Conservation (phyloP, 148 eudicot species). For the Hydrangea macrophylla region DNA sequence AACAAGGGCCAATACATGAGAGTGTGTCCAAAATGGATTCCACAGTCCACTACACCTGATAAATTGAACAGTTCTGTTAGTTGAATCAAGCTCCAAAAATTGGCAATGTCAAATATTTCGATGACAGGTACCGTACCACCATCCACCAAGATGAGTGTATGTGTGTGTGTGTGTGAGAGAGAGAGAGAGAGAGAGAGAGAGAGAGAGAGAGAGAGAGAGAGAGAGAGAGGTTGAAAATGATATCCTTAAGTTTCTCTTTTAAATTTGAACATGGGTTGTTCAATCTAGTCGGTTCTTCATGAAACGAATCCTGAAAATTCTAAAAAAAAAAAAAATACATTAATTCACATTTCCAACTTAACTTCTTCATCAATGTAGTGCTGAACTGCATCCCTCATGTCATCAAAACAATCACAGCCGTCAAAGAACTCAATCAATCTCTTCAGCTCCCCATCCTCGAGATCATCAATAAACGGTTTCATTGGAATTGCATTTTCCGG, state of each 20-base stretch:
- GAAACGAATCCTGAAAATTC: neutral
- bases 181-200: too few relatives aligned
- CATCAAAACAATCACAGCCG: slow-evolving; percentile 40
- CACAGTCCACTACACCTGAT: too few relatives aligned
- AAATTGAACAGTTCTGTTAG: too few relatives aligned
- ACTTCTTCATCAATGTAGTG: slow-evolving; percentile 1
- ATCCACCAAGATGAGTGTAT: too few relatives aligned
- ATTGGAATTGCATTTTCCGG: slow-evolving; percentile 72
- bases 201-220: neutral
- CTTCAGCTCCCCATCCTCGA: slow-evolving; percentile 46
- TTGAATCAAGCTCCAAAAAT: too few relatives aligned
- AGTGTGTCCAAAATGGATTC: too few relatives aligned
- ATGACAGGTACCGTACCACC: too few relatives aligned
- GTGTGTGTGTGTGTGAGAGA: too few relatives aligned
- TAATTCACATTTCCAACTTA: neutral
- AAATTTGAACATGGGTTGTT: neutral
- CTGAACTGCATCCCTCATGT: slow-evolving; percentile 67
- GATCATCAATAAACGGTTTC: slow-evolving; percentile 56
- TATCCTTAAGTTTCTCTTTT: too few relatives aligned
- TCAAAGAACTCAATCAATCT: slow-evolving; percentile 47
- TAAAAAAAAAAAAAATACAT: neutral
- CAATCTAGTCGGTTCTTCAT: neutral
- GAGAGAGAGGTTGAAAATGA: too few relatives aligned
- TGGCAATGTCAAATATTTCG: too few relatives aligned
- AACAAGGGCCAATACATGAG: too few relatives aligned